Evolutionary conservation across 768 basidiomycete genomes (phyloP).

Genomic region (Porpolomopsis calyptriformis): DNA sequence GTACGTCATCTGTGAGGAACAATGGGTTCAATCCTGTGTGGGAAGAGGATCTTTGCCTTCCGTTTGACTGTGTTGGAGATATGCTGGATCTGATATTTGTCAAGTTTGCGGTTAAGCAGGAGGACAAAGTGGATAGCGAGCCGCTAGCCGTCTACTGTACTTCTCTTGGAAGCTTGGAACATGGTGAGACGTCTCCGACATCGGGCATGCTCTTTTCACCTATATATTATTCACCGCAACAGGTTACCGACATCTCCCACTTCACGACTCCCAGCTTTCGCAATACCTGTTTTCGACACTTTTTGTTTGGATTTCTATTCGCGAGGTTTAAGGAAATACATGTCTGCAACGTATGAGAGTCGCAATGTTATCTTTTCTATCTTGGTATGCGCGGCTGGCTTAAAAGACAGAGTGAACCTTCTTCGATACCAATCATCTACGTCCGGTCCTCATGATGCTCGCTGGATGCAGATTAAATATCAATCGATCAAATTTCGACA

Average conservation of each 20-base stretch:
- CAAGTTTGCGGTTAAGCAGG: constrained; percentile 64
- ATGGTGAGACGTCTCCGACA: constrained; percentile 36
- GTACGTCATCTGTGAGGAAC: constrained; percentile 66
- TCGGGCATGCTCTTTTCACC: constrained; percentile 3
- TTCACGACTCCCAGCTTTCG: constrained; percentile 81
- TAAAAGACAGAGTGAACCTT: neutral
- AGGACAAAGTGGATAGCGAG: constrained; percentile 48
- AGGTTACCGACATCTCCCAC: constrained; percentile 90
- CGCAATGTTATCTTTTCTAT: neutral
- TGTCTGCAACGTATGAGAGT: neutral
- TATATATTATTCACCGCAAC: neutral
- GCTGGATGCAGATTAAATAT: too few species aligned
- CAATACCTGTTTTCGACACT: constrained; percentile 90
- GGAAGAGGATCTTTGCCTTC: constrained; percentile 60
- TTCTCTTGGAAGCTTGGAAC: constrained; percentile 62
- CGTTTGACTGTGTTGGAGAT: constrained; percentile 66
- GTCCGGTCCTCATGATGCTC: too few species aligned
- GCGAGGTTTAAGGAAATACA: constrained; percentile 8
- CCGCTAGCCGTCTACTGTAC: constrained; percentile 70
- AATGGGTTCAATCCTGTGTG: constrained; percentile 94
- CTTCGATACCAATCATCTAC: neutral
- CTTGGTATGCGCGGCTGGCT: neutral
- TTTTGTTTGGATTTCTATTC: constrained; percentile 62
- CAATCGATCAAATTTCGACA: too few species aligned
- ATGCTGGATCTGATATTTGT: constrained; percentile 86